These are phyloP conservation scores for Beauveria varroae DNA, from an alignment of 2,329 filamentous ascomycete species.

Conservation along the genomic window DNA sequence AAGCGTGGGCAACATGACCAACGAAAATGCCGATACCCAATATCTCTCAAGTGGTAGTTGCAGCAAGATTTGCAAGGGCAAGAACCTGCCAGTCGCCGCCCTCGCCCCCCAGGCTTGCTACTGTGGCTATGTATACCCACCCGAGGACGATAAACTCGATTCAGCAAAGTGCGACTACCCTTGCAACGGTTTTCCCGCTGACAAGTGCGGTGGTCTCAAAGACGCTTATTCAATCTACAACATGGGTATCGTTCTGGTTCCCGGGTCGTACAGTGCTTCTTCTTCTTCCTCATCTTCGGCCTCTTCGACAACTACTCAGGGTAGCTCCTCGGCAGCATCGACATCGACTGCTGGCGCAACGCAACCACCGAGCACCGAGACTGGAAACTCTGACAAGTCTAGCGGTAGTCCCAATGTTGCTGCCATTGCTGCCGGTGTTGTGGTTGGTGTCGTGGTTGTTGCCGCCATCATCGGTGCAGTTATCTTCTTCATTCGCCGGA, in stretches of 20 bases:
- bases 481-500: slow-evolving; percentile 69
- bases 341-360: slow-evolving; percentile 19
- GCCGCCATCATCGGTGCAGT: slow-evolving; percentile 58
- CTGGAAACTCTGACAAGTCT: background rate
- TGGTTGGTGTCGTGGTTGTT: slow-evolving; percentile 70
- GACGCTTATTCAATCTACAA: slow-evolving; percentile 41
- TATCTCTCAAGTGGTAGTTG: slow-evolving; percentile 35
- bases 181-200: slow-evolving; percentile 55
- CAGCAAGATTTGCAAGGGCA: slow-evolving; percentile 28
- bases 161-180: slow-evolving; percentile 54
- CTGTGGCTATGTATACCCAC: slow-evolving; percentile 65
- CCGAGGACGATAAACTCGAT: slow-evolving; percentile 42
- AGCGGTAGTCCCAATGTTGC: slow-evolving; percentile 56
- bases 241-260: slow-evolving; percentile 36
- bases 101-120: slow-evolving; percentile 58
- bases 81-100: slow-evolving; percentile 51
- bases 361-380: slow-evolving; percentile 15
- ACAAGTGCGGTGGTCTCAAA: slow-evolving; percentile 49
- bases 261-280: slow-evolving; percentile 24
- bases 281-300: slow-evolving; percentile 18
- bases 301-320: slow-evolving; percentile 19
- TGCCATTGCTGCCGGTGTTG: slow-evolving; percentile 79
- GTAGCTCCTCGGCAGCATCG: slow-evolving; percentile 16
- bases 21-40: slow-evolving; percentile 14
- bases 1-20: slow-evolving; percentile 32